These are phyloP conservation scores for Chrysanthemum seticuspe DNA, from an alignment of 129 eudicot species.

Conservation along the genomic window DNA sequence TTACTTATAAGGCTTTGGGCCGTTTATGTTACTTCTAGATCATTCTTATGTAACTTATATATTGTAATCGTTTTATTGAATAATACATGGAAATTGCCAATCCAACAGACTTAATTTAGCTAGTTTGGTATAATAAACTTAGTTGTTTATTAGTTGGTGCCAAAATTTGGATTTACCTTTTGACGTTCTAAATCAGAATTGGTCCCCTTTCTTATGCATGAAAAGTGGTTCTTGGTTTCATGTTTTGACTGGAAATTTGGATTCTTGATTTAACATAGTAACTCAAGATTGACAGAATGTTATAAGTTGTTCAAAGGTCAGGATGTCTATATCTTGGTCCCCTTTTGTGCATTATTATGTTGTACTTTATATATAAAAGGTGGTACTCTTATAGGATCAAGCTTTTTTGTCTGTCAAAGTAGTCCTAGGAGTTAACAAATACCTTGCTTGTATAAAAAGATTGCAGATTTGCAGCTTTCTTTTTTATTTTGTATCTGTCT, in stretches of 20 bases:
- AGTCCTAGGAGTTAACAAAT: conserved; percentile 26
- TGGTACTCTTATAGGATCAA: conserved; percentile 21
- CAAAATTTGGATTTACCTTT: conserved; percentile 14
- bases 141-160: neutral
- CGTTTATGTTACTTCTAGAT: no score
- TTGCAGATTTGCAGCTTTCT: conserved; percentile 27
- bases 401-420: conserved; percentile 19
- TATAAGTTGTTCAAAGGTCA: neutral
- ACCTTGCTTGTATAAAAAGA: conserved; percentile 24
- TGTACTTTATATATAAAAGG: conserved; percentile 27
- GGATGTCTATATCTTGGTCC: conserved; percentile 23
- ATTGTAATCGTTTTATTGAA: no score
- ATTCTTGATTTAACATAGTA: conserved; percentile 13
- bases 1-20: no score
- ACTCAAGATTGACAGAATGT: no score
- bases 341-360: conserved; percentile 24
- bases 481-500: neutral
- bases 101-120: neutral
- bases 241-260: conserved; percentile 14
- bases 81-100: no score
- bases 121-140: conserved; percentile 8
- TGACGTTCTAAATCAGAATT: conserved; percentile 4
- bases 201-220: conserved; percentile 27
- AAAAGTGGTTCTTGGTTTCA: conserved; percentile 13
- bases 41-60: no score